Base-by-base conservation (phyloP, 805 yeast genomes). In the Helenozyma baotianmanensis region DNA sequence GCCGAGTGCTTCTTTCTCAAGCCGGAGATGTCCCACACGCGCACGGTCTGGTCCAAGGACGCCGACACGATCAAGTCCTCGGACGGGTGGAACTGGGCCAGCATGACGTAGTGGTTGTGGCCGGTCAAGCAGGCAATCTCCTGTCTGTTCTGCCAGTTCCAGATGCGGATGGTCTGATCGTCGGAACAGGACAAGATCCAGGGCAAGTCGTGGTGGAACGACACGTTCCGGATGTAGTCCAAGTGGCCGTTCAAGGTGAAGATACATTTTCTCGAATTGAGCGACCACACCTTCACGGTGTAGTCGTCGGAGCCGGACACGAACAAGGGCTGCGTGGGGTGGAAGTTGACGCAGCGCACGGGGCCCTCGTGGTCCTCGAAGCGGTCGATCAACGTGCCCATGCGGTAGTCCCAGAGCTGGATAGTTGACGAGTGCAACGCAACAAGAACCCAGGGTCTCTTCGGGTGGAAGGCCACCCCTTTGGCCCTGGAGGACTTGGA, bases 131-230 rank as follows among this genome's bases (percentile, higher is more conserved):
- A 87, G 8, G 97, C 97, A 53, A 92, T 83, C 53, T 92, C 97
- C 58, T 88, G 90, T 50, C 98, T 80, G 59, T 89, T 89, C 69
- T 94, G 98, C 98, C 98, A 92, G 66, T 92, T 94, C 99, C 99
- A 92, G 46, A 92, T 90, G 58, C 99, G 76, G 45, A 94, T 88
- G 21, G 99, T 92, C 65, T 92, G 98, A 69, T 92, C 99, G 62
- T 92, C 99, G 27, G 96, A 86, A 40, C 92, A 80, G 16, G 96
- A 82, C 39, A 92, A 78, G 54, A 92, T 84, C 98, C 98, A 92
- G 7, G 99, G 99, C 56, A 92, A 71, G 58, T 88, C 96, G 50
- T 79, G 82, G 66, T 92, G 99, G 76, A 92, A 92, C 45, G 79
- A 84, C 14, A 87, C 97, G 12, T 95, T 84, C 58, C 99, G 78